Base-by-base conservation (phyloP, 2,329 filamentous ascomycete genomes). In the Trichoderma koningiopsis region DNA sequence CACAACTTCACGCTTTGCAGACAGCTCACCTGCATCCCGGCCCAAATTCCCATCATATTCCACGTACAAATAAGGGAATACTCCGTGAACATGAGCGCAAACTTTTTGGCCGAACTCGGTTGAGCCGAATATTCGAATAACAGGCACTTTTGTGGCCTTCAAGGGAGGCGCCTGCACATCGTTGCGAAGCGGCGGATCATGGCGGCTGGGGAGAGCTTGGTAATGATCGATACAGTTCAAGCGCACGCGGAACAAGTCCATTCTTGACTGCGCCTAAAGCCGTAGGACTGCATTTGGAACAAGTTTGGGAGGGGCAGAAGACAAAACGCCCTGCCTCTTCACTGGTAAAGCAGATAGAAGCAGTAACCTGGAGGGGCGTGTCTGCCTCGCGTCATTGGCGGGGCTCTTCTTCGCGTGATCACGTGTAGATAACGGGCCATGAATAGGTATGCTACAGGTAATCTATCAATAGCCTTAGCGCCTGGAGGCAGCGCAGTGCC, bases 161-260 rank as follows among this genome's bases (percentile, higher is more conserved):
- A 85, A 82, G 70, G 86, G 81, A 75, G 89, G 86, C 24, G 83
- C 84, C 31, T 83, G 86, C 72, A 88, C 82, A 77, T 88, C 87
- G 73, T 88, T 89, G 71, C 91, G 88, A 72, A 97, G 85, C 71
- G 88, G 86, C 72, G 94, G 93, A 80, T 98, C 94, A 78, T 96
- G 91, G 73, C 86, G 86, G 62, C 93, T 92, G 22, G 94, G 92
- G 13, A 85, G 85, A 52, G 90, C 88, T 81, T 97, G 94, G 79
- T 98, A 99, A 79, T 96, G 91, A 81, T 99, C 96, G 82, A 99
- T 91, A 83, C 93, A 97, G 79, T 99, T 97, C 77, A 99, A 84
- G 75, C 94, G 92, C 78, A 99, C 89, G 75, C 92, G 91, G 82
- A 99, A 98, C 74, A 88, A 84, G 76, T 93, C 91, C 79, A 81